Conservation (phyloP, 345 rosid species). For the Arabidopsis arenosa region DNA sequence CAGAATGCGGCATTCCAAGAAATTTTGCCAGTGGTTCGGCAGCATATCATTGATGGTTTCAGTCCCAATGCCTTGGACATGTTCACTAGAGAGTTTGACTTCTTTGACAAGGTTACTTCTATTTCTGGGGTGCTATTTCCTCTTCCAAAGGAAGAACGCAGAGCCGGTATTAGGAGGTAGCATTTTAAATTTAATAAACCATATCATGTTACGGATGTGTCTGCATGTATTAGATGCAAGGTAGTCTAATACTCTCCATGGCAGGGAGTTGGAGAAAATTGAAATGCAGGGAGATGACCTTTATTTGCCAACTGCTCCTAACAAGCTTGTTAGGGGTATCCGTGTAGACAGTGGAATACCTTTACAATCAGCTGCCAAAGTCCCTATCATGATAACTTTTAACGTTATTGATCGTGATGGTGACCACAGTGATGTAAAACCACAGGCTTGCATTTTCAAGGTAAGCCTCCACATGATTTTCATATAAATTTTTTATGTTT, state of each 20-base stretch:
- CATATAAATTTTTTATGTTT: neutral
- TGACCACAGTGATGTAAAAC: slow-evolving; percentile 61
- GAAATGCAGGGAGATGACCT: slow-evolving; percentile 86
- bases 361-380: slow-evolving; percentile 97
- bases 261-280: slow-evolving; percentile 95
- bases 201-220: slow-evolving; percentile 11
- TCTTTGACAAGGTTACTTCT: slow-evolving; percentile 94
- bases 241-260: slow-evolving; percentile 36
- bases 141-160: slow-evolving; percentile 93
- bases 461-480: slow-evolving; percentile 48
- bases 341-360: slow-evolving; percentile 97
- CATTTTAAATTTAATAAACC: slow-evolving; percentile 15
- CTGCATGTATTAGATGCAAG: slow-evolving; percentile 23
- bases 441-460: slow-evolving; percentile 99
- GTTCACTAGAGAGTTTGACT: slow-evolving; percentile 88
- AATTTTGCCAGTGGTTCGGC: slow-evolving; percentile 77
- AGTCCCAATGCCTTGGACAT: slow-evolving; percentile 73
- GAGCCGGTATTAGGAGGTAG: slow-evolving; percentile 94
- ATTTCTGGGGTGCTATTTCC: slow-evolving; percentile 83
- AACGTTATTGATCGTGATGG: slow-evolving; percentile 89
- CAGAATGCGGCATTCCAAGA: slow-evolving; percentile 85
- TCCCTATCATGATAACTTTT: slow-evolving; percentile 95
- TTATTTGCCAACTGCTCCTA: slow-evolving; percentile 94
- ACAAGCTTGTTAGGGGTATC: slow-evolving; percentile 87
- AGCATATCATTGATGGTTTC: slow-evolving; percentile 87